Percentiles rank a stretch among this genome's conserved stretches.
phyloP scores from a whole-genome alignment of 495 filamentous ascomycete genomes.

The Amniculicola lignicola region DNA sequence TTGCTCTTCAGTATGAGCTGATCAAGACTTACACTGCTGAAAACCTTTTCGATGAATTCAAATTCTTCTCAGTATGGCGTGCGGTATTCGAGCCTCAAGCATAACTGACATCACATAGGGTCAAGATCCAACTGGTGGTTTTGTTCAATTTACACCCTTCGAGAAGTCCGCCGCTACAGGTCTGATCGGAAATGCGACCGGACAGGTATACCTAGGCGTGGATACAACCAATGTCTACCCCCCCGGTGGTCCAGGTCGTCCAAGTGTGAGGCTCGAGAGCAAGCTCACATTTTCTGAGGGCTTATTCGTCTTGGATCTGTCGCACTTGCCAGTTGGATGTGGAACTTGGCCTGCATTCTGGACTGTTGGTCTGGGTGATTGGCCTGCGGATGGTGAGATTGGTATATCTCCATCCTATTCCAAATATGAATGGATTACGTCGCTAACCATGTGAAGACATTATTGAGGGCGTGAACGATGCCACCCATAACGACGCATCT shows the following conservation, averaged over 20 bases:
- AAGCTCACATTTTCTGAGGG: constrained; percentile 39
- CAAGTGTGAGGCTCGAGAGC: constrained; percentile 41
- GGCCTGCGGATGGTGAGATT: constrained; percentile 67
- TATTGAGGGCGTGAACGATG: constrained; percentile 51
- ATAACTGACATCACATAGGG: not conserved
- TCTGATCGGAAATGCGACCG: constrained; percentile 31
- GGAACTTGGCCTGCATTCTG: constrained; percentile 36
- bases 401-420: constrained; percentile 49
- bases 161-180: constrained; percentile 12
- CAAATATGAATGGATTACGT: too few relatives aligned
- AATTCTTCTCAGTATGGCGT: constrained; percentile 43
- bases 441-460: constrained; percentile 47
- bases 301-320: constrained; percentile 41
- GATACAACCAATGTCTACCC: constrained; percentile 31
- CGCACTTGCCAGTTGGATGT: constrained; percentile 43
- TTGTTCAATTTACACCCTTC: constrained; percentile 14
- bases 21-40: constrained; percentile 9
- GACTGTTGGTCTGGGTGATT: constrained; percentile 46
- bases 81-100: constrained; percentile 11
- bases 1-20: constrained; percentile 15
- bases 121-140: constrained; percentile 12
- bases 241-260: constrained; percentile 32
- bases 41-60: constrained; percentile 40
- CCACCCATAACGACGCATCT: constrained; percentile 13
- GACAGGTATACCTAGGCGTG: constrained; percentile 36